Percentiles rank a stretch among this genome's conserved stretches.
Conservation (phyloP, 306 rosid species). For the Delonix regia region DNA sequence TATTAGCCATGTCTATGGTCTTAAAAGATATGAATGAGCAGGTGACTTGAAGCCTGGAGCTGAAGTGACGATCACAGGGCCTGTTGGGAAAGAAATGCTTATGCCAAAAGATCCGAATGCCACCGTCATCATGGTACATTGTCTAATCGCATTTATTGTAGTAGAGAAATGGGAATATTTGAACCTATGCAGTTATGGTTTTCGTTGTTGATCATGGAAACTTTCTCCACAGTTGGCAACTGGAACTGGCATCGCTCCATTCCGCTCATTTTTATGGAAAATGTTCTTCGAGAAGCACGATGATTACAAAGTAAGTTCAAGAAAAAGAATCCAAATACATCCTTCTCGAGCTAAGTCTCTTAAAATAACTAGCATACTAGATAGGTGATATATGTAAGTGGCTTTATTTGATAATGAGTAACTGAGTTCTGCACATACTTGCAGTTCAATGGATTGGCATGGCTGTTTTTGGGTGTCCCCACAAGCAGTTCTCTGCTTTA, state of each 20-base stretch:
- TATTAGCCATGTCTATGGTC: background rate
- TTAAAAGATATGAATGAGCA: conserved; percentile 10
- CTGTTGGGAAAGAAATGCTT: conserved; percentile 98
- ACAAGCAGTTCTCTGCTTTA: conserved; percentile 95
- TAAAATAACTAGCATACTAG: background rate
- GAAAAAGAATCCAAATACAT: background rate
- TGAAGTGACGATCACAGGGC: conserved; percentile 88
- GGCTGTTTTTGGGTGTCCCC: conserved; percentile 99
- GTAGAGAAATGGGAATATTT: background rate
- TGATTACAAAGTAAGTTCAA: conserved; percentile 70
- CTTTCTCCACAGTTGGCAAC: conserved; percentile 74
- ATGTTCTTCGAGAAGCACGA: conserved; percentile 95
- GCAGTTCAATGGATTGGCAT: conserved; percentile 96
- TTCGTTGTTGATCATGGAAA: conserved; percentile 22
- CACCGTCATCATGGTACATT: conserved; percentile 77
- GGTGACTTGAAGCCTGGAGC: conserved; percentile 93
- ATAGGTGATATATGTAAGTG: background rate
- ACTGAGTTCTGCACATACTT: conserved; percentile 22
- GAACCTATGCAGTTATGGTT: background rate
- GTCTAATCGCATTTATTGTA: conserved; percentile 9
- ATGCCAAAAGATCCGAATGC: conserved; percentile 98
- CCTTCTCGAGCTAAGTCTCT: background rate
- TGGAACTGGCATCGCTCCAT: conserved; percentile 99
- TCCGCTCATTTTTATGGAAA: conserved; percentile 93
- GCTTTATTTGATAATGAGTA: conserved; percentile 6